Conservation (phyloP, 768 basidiomycete species). For the Agaricus blazei region DNA sequence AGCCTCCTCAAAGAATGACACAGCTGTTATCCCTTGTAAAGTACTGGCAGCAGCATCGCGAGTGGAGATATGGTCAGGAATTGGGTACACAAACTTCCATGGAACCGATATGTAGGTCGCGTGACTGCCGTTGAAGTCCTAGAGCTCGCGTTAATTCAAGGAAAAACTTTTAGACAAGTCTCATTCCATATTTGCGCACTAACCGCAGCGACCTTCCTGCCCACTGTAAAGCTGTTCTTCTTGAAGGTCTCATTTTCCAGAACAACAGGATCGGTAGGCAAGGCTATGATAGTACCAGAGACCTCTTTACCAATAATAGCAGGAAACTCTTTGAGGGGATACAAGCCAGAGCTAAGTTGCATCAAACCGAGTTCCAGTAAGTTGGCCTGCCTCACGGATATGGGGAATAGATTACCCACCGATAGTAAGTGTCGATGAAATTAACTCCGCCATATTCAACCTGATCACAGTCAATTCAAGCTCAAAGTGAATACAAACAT, state of each 20-base stretch:
- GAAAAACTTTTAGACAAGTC: neutral
- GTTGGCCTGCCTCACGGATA: neutral
- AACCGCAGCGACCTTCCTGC: conserved; percentile 72
- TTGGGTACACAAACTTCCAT: conserved; percentile 54
- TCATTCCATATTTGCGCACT: conserved; percentile 15
- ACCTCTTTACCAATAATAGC: conserved; percentile 73
- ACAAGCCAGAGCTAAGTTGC: conserved; percentile 51
- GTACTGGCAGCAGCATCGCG: conserved; percentile 60
- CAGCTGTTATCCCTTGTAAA: conserved; percentile 75
- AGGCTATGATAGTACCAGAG: conserved; percentile 66
- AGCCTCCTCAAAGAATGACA: conserved; percentile 78
- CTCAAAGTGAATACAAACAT: neutral
- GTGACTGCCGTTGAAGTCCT: conserved; percentile 49
- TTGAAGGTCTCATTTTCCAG: conserved; percentile 60
- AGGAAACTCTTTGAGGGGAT: conserved; percentile 54
- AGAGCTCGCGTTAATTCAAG: neutral
- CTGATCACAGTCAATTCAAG: conserved; percentile 26
- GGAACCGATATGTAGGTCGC: conserved; percentile 70
- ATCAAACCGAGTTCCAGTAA: neutral
- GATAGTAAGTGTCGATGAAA: conserved; percentile 81
- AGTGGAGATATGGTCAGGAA: conserved; percentile 60
- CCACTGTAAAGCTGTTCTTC: conserved; percentile 57
- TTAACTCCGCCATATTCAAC: conserved; percentile 79
- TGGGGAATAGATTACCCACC: conserved; percentile 32
- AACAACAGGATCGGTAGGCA: conserved; percentile 64